Conservation (phyloP, 345 rosid species). For the Eucalyptus sp. region DNA sequence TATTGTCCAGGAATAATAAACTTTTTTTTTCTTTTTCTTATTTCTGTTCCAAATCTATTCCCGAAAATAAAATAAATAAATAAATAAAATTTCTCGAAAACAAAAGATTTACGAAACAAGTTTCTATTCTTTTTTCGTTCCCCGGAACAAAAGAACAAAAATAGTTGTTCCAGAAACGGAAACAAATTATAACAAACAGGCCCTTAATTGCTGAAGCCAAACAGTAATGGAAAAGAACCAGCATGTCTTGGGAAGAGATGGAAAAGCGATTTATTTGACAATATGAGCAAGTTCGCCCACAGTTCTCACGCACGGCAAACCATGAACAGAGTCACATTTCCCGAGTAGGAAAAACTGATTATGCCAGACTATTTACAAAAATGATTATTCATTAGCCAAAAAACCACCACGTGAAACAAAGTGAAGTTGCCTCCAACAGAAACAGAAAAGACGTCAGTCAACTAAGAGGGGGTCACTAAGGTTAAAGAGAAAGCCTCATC, state of each 20-base stretch:
- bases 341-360: neutral
- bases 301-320: neutral
- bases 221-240: neutral
- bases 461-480: neutral
- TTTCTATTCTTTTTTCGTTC: too few species aligned
- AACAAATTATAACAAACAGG: too few species aligned
- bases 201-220: neutral
- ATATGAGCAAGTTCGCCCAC: neutral
- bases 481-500: neutral
- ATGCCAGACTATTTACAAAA: neutral
- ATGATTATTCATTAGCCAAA: neutral
- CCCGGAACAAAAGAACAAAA: too few species aligned
- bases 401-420: neutral
- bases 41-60: too few species aligned
- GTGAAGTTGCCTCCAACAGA: neutral
- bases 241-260: neutral
- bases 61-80: too few species aligned
- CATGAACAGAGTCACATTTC: neutral
- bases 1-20: too few species aligned
- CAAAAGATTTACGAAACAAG: fast-evolving
- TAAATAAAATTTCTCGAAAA: too few species aligned
- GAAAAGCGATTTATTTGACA: neutral
- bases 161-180: too few species aligned
- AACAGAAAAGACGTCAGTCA: neutral
- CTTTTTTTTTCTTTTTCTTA: too few species aligned